These are phyloP conservation scores for Elaphomyces granulatus DNA, from an alignment of 495 filamentous ascomycete genomes.

Conservation along the genomic window DNA sequence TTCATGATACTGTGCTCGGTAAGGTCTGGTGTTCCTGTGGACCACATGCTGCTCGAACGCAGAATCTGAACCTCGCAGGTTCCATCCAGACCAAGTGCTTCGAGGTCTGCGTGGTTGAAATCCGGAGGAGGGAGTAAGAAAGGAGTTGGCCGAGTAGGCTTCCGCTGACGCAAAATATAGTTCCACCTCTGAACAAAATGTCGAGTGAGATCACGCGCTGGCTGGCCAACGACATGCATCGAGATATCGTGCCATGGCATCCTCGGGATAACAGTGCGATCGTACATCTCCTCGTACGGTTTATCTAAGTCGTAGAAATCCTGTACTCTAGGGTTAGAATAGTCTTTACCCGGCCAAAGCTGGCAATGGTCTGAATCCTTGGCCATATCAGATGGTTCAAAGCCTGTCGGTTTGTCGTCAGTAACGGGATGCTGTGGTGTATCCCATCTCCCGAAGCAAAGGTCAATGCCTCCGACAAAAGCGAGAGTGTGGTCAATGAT, in stretches of 20 bases:
- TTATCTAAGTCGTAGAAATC: slow-evolving; percentile 92
- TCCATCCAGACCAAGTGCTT: slow-evolving; percentile 74
- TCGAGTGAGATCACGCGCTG: slow-evolving; percentile 81
- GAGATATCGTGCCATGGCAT: slow-evolving; percentile 99
- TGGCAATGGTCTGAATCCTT: slow-evolving; percentile 93
- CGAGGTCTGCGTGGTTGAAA: slow-evolving; percentile 69
- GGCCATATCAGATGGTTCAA: slow-evolving; percentile 59
- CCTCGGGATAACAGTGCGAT: slow-evolving; percentile 67
- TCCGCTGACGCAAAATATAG: slow-evolving; percentile 85
- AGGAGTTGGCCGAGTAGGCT: slow-evolving; percentile 85
- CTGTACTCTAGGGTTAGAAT: slow-evolving; percentile 87
- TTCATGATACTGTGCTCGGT: slow-evolving; percentile 91
- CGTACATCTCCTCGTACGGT: slow-evolving; percentile 99
- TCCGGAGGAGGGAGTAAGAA: slow-evolving; percentile 90
- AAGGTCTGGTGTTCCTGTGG: slow-evolving; percentile 66
- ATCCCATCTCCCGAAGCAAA: slow-evolving; percentile 97
- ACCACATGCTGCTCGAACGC: slow-evolving; percentile 82
- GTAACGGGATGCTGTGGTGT: slow-evolving; percentile 79
- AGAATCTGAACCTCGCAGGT: slow-evolving; percentile 95
- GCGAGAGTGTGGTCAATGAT: slow-evolving; percentile 93
- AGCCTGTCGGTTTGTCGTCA: slow-evolving; percentile 91
- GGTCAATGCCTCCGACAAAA: slow-evolving; percentile 90
- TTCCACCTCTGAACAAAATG: slow-evolving; percentile 99
- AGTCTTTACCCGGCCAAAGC: slow-evolving; percentile 96
- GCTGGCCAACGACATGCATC: slow-evolving; percentile 97